Evolutionary conservation across 345 rosid species (phyloP).

Genomic region (Euphorbia lathyris): DNA sequence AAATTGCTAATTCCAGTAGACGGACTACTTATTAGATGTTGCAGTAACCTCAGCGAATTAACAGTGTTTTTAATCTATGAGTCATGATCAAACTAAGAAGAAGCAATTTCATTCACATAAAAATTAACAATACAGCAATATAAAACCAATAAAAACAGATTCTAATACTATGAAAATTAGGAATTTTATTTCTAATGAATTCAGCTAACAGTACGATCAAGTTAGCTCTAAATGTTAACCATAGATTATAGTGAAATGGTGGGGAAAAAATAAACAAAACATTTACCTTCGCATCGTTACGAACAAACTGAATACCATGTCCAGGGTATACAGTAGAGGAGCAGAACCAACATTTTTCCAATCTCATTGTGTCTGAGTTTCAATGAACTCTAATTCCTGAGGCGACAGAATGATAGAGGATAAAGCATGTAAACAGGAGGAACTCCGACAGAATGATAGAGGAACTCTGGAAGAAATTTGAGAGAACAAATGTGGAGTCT

Average conservation of each 20-base stretch:
- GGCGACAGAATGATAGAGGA: not conserved
- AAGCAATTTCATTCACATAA: not conserved
- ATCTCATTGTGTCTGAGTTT: constrained; percentile 58
- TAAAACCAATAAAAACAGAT: not conserved
- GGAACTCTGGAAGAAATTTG: no score
- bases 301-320: constrained; percentile 82
- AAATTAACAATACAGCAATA: not conserved
- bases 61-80: not conserved
- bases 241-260: not conserved
- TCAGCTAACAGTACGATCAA: not conserved
- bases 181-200: not conserved
- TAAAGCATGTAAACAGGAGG: not conserved
- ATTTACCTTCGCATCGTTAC: constrained; percentile 77
- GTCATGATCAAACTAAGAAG: not conserved
- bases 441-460: no score
- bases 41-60: not conserved
- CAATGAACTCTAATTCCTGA: not conserved
- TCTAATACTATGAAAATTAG: not conserved
- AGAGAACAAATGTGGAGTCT: no score
- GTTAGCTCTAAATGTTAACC: not conserved
- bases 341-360: constrained; percentile 95
- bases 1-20: no score
- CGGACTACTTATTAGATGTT: not conserved
- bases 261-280: not conserved
- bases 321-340: constrained; percentile 89